phyloP scores from a whole-genome alignment of 2,329 filamentous ascomycete genomes.

The Escovopsis weberi region DNA sequence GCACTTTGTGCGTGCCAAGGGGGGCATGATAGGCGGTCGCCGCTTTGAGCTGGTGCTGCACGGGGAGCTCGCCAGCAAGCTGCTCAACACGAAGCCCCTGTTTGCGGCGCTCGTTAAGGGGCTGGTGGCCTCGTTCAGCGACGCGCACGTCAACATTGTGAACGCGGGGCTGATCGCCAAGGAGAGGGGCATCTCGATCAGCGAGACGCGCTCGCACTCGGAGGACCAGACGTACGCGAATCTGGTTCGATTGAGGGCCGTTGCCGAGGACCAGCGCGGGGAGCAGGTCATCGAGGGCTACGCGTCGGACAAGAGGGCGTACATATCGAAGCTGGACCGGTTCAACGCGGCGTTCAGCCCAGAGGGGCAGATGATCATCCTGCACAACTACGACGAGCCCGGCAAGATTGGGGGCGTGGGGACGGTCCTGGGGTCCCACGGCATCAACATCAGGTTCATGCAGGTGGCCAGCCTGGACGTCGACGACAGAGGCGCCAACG shows the following conservation, averaged over 20 bases:
- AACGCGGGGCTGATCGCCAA: constrained; percentile 63
- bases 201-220: constrained; percentile 51
- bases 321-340: constrained; percentile 58
- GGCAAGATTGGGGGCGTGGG: constrained; percentile 76
- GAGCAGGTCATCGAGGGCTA: constrained; percentile 49
- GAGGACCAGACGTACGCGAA: constrained; percentile 52
- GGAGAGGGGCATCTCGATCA: constrained; percentile 64
- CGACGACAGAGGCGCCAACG: constrained; percentile 6
- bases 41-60: constrained; percentile 67
- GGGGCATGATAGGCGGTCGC: constrained; percentile 40
- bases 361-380: constrained; percentile 59
- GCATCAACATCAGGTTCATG: constrained; percentile 73
- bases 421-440: constrained; percentile 50
- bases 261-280: constrained; percentile 15
- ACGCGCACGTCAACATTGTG: constrained; percentile 64
- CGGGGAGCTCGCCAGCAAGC: constrained; percentile 49
- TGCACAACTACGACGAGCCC: constrained; percentile 67
- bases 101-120: constrained; percentile 70
- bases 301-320: constrained; percentile 46
- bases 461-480: constrained; percentile 44
- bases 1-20: constrained; percentile 40
- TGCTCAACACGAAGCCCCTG: constrained; percentile 63
- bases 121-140: constrained; percentile 53
- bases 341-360: constrained; percentile 64
- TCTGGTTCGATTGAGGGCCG: constrained; percentile 53